Evolutionary conservation across 768 basidiomycete genomes (phyloP), one percentile per base, ranked within the genome.

Genomic region (Cystobasidium onofrii): DNA sequence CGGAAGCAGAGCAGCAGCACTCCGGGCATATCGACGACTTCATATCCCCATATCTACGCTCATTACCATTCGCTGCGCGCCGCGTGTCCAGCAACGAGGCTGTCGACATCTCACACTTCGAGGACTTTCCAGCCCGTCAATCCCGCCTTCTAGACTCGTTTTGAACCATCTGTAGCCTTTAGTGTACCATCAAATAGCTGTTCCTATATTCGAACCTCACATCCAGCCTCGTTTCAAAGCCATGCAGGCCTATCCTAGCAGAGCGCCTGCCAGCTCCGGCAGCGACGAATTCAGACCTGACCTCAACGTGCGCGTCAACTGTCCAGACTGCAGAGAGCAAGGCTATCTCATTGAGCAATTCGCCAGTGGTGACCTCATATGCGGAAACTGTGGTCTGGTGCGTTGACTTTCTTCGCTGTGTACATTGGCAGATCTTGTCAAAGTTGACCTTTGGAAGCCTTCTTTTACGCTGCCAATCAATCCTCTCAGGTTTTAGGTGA

Each of bases 271-370:
- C 55, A 52, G 25, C 12, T 3, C 54, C 6, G 36, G 25, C 25
- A 61, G 18, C 54, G 69, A 60, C 55, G 55, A 39, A 10, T 71
- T 34, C 55, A 55, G 69, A 36, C 69, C 69, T 31, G 69, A 71
- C 27, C 69, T 71, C 62, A 77, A 76, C 54, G 78, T 79, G 43
- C 77, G 77, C 17, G 62, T 79, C 34, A 90, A 94, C 77, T 98
- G 95, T 80, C 94, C 93, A 25, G 94, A 98, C 79, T 97, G 95
- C 84, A 85, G 89, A 82, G 90, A 91, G 72, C 90, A 90, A 79
- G 92, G 93, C 17, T 88, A 93, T 77, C 94, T 99, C 80, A 86
- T 93, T 79, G 96, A 99, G 84, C 92, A 98, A 84, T 98, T 76
- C 43, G 90, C 91, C 79, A 90, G 90, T 77, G 96, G 96, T 79